Evolutionary conservation across 345 rosid species (phyloP), one percentile per base, ranked within the genome.

Genomic region (Moricandia arvensis): DNA sequence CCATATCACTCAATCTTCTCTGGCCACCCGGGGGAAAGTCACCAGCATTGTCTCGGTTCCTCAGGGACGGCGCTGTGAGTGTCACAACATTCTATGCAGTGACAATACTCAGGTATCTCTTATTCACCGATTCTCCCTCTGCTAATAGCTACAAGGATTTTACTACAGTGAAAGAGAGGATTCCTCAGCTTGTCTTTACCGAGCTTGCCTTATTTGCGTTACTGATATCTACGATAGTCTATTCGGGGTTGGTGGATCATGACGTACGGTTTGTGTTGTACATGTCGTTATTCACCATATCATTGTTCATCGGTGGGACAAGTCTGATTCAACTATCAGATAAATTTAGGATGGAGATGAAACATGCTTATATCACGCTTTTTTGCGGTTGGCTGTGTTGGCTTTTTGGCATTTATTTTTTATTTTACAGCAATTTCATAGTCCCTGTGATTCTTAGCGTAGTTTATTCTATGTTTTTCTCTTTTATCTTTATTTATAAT

Each of bases 1-100:
- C 31, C 31, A 31, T 45, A 71, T 60, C 75, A 24, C 67, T 72
- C 68, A 45, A 47, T 71, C 68, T 17, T 61, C 24, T 61, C 35
- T 62, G 34, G 27, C 61, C 53, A 21, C 53, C 37, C 21, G 57
- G 66, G 12, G 66, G 17, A 18, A 55, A 55, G 5, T 47, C 69
- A 5, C 51, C 68, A 8, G 9, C 15, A 3, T 12, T 4, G 15
- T 71, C 66, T 41, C 59, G 59, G 13, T 60, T 47, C 34, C 26
- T 62, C 7, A 49, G 62, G 43, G 68, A 62, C 35, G 68, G 60
- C 8, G 75, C 75, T 16, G 68, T 62, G 10, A 72, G 75, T 62
- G 61, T 5, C 61, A 54, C 70, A 26, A 63, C 76, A 15, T 35
- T 73, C 55, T 63, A 63, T 5, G 63, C 21, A 53, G 63, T 73